Base-by-base conservation (phyloP, 2,329 filamentous ascomycete species). In the Neonectria magnoliae region DNA sequence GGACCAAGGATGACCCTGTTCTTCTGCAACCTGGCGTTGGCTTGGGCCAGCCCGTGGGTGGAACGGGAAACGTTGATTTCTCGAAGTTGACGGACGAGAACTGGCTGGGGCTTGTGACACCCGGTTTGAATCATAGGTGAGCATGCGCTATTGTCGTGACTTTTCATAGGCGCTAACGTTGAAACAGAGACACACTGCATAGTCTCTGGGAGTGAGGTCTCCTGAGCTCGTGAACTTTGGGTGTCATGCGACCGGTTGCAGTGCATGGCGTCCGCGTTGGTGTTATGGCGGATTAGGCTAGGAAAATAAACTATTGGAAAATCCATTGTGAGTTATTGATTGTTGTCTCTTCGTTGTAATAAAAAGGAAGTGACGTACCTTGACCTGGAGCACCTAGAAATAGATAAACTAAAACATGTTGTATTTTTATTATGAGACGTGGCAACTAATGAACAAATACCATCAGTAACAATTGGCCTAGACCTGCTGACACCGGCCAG, bases 401-500 rank as follows among this genome's bases (percentile, higher is more conserved):
- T 14, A 36, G 13, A 36, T 36, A 6, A 4, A 36, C 10, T 11
- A 31, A 6, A 10, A 36, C 10, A 2, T 3, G 10, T 10, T 29
- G 10, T 31, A 11, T 10, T 13, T 31, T 31, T 31, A n/a, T 11
- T 31, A 11, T 31, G 10, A 31, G 29, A 10, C 9, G 10, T 31
- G 29, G 2, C 4, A 11, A 31, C 29, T 31, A 4, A 31, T 31
- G 29, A 31, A 31, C 5, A 9, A 29, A 29, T 10, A 29, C 9
- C 7, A 25, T 57, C 56, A 10, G 44, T 47, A n/a, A 41, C 42
- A 5, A 5, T 82, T 82, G 66, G 84, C 87, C 72, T 90, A 83
- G 79, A 85, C 84, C 74, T 88, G 82, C 27, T 84, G 45, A 88
- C 81, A 57, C 86, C 86, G 47, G 85, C 86, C 62, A 38, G 6